A percentile compares a stretch with the other conserved stretches of the same genome.
These are phyloP conservation scores for Candida peoriensis DNA, from an alignment of 805 yeast genomes.

Conservation along the genomic window DNA sequence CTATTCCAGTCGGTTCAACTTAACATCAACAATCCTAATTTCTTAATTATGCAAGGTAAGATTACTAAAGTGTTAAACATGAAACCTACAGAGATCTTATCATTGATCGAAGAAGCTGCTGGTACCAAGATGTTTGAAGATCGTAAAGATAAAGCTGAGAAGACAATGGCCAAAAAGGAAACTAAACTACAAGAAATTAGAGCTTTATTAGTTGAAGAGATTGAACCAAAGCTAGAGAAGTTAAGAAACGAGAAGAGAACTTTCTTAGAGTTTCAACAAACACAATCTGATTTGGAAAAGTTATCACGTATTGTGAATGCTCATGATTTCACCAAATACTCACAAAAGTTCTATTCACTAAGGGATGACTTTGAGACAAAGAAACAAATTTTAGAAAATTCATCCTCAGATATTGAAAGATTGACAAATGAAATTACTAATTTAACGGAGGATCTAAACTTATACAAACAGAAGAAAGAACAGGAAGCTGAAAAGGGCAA, in stretches of 20 bases:
- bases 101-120: conserved; percentile 96
- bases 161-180: conserved; percentile 89
- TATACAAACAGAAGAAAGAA: conserved; percentile 47
- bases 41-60: conserved; percentile 97
- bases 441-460: conserved; percentile 56
- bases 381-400: conserved; percentile 34
- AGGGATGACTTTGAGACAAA: conserved; percentile 38
- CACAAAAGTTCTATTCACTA: conserved; percentile 37
- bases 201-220: conserved; percentile 72
- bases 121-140: conserved; percentile 96
- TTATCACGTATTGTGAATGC: conserved; percentile 70
- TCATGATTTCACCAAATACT: conserved; percentile 53
- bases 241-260: conserved; percentile 76
- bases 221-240: conserved; percentile 85
- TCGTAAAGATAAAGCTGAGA: conserved; percentile 84
- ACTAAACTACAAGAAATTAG: conserved; percentile 76
- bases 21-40: conserved; percentile 94
- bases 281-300: conserved; percentile 75
- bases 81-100: conserved; percentile 87
- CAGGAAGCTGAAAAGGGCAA: conserved; percentile 58
- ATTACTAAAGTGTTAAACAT: conserved; percentile 95
- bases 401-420: conserved; percentile 40
- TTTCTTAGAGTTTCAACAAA: conserved; percentile 81
- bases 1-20: conserved; percentile 92
- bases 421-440: conserved; percentile 50